phyloP scores from a whole-genome alignment of 805 yeast species.

The Kodamaea fukazawae region DNA sequence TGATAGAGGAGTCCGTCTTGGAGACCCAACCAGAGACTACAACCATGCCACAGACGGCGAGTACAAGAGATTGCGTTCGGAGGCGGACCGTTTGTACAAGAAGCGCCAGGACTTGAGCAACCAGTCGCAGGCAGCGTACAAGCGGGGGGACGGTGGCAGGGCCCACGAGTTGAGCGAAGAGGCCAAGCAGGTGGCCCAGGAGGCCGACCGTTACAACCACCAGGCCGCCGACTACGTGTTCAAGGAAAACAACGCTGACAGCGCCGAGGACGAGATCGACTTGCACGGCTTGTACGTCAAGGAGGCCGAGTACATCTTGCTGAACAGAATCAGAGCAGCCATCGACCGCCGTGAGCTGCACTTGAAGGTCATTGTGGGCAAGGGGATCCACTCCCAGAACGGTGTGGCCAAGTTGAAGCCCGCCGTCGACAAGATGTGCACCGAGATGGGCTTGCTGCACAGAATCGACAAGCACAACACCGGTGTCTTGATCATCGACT shows the following conservation, averaged over 20 bases:
- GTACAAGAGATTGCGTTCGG: slow-evolving; percentile 59
- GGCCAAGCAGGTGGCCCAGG: slow-evolving; percentile 55
- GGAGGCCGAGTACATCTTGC: slow-evolving; percentile 80
- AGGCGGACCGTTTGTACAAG: slow-evolving; percentile 66
- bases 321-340: slow-evolving; percentile 68
- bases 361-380: slow-evolving; percentile 85
- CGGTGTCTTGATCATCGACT: slow-evolving; percentile 76
- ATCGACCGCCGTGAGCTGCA: slow-evolving; percentile 56
- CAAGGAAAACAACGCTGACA: slow-evolving; percentile 81
- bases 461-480: slow-evolving; percentile 67
- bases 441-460: slow-evolving; percentile 58
- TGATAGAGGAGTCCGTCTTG: slow-evolving; percentile 28
- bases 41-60: slow-evolving; percentile 69
- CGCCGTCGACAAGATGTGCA: slow-evolving; percentile 77
- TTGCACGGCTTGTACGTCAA: slow-evolving; percentile 87
- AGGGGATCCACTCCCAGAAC: slow-evolving; percentile 78
- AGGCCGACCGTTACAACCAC: slow-evolving; percentile 68
- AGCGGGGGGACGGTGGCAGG: slow-evolving; percentile 64
- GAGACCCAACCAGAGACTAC: slow-evolving; percentile 48
- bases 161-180: slow-evolving; percentile 74
- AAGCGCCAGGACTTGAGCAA: slow-evolving; percentile 54
- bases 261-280: slow-evolving; percentile 84
- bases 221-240: slow-evolving; percentile 91
- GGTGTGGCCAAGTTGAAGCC: slow-evolving; percentile 89
- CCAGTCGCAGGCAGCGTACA: slow-evolving; percentile 75